phyloP scores from a whole-genome alignment of 352 stramenopile genomes.

The Globisporangium canariense region DNA sequence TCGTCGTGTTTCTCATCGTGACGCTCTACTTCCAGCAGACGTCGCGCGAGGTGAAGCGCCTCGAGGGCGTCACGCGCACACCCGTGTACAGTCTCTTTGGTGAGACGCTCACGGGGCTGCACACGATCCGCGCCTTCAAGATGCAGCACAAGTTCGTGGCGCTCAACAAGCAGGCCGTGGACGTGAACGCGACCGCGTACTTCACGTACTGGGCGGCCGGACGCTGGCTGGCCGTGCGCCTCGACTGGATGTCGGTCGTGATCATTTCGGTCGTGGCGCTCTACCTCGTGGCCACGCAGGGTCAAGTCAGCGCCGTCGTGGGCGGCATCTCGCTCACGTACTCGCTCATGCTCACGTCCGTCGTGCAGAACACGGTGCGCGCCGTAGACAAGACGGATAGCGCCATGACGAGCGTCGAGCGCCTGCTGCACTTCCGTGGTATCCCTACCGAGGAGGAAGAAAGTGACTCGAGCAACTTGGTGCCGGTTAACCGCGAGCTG shows the following conservation, averaged over 20 bases:
- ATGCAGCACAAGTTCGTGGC: slow-evolving; percentile 29
- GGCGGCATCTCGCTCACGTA: slow-evolving; percentile 27
- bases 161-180: slow-evolving; percentile 38
- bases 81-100: slow-evolving; percentile 91
- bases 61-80: slow-evolving; percentile 86
- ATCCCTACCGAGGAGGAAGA: slow-evolving; percentile 23
- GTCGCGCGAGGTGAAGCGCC: slow-evolving; percentile 85
- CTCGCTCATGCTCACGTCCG: slow-evolving; percentile 38
- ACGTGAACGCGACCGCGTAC: slow-evolving; percentile 43
- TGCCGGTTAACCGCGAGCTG: not conserved
- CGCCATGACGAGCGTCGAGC: slow-evolving; percentile 40
- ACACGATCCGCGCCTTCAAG: slow-evolving; percentile 83
- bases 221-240: slow-evolving; percentile 93
- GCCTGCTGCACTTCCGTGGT: slow-evolving; percentile 29
- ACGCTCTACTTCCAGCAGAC: slow-evolving; percentile 85
- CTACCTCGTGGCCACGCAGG: slow-evolving; percentile 70
- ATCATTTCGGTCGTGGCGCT: slow-evolving; percentile 89
- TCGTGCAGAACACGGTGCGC: slow-evolving; percentile 1
- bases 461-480: not conserved
- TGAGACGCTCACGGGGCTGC: slow-evolving; percentile 88
- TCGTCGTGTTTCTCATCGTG: slow-evolving; percentile 50
- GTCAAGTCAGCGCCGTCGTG: slow-evolving; percentile 24
- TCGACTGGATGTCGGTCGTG: slow-evolving; percentile 76
- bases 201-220: slow-evolving; percentile 46
- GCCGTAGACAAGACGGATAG: slow-evolving; percentile 21